These are phyloP conservation scores for Echinochloa phyllopogon DNA, from an alignment of 176 grass and related monocot genomes.

Conservation along the genomic window DNA sequence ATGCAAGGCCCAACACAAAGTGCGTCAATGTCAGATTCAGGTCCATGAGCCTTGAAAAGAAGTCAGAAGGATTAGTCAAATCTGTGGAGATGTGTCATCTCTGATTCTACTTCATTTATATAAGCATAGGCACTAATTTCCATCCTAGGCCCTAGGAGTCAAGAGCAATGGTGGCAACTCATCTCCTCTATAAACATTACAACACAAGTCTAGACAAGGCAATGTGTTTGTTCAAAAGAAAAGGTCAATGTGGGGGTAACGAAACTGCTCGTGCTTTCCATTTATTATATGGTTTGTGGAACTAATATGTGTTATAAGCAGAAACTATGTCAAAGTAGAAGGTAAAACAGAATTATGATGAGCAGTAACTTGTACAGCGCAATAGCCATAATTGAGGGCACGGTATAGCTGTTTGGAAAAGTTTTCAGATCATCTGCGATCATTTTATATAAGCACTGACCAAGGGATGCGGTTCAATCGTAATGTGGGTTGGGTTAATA, in stretches of 20 bases:
- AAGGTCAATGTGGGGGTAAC: not conserved
- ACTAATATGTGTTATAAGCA: not conserved
- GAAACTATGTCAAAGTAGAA: slow-evolving; percentile 4
- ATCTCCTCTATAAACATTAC: not conserved
- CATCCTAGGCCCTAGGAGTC: not conserved
- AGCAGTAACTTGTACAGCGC: not conserved
- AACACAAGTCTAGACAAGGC: not conserved
- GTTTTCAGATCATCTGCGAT: not conserved
- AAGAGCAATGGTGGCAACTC: not conserved
- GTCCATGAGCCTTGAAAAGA: slow-evolving; percentile 69
- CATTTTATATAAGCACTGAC: not conserved
- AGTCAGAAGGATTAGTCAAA: slow-evolving; percentile 7
- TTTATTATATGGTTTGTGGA: not conserved
- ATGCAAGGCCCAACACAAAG: slow-evolving; percentile 69
- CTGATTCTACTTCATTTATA: slow-evolving; percentile 7
- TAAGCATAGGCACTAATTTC: not conserved
- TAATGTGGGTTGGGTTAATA: not conserved
- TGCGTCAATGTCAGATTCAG: slow-evolving; percentile 75
- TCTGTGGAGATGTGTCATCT: slow-evolving; percentile 8
- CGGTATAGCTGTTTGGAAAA: not conserved
- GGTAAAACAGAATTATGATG: slow-evolving; percentile 6
- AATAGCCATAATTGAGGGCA: not conserved
- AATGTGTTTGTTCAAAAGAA: not conserved
- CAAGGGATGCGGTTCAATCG: not conserved
- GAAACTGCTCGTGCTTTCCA: not conserved